These are phyloP conservation scores for Silene coronaria DNA, from an alignment of 179 eudicot species.

Conservation along the genomic window DNA sequence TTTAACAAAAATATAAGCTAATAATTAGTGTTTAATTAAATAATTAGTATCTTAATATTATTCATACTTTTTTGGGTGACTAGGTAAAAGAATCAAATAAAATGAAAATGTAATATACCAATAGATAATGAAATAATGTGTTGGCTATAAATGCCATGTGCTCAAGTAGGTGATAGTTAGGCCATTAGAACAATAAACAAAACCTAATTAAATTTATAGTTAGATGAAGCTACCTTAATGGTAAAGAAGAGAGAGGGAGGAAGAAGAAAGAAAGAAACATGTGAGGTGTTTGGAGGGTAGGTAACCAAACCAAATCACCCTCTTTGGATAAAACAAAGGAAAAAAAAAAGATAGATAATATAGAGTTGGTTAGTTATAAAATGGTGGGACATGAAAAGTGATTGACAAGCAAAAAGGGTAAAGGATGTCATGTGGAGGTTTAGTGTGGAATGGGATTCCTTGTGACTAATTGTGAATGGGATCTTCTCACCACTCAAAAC, in stretches of 20 bases:
- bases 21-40: too few relatives aligned
- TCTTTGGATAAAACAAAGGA: slow-evolving; percentile 16
- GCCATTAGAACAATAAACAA: not conserved
- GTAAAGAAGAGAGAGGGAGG: not conserved
- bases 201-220: not conserved
- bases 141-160: not conserved
- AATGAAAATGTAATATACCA: not conserved
- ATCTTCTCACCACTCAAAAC: not conserved
- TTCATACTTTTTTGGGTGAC: too few relatives aligned
- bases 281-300: slow-evolving; percentile 60
- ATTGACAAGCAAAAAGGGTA: not conserved
- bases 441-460: slow-evolving; percentile 22
- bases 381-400: slow-evolving; percentile 3
- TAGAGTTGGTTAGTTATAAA: slow-evolving; percentile 19
- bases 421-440: slow-evolving; percentile 18
- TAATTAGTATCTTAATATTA: too few relatives aligned
- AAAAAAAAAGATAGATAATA: not conserved
- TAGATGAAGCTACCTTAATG: slow-evolving; percentile 11
- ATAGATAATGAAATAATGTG: not conserved
- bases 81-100: too few relatives aligned
- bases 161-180: not conserved
- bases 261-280: slow-evolving; percentile 27
- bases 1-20: too few relatives aligned
- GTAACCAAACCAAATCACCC: slow-evolving; percentile 30
- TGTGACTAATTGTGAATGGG: slow-evolving; percentile 3